These are phyloP conservation scores for Backusella macrospora DNA, from an alignment of 192 early-diverging fungal species.

Conservation along the genomic window DNA sequence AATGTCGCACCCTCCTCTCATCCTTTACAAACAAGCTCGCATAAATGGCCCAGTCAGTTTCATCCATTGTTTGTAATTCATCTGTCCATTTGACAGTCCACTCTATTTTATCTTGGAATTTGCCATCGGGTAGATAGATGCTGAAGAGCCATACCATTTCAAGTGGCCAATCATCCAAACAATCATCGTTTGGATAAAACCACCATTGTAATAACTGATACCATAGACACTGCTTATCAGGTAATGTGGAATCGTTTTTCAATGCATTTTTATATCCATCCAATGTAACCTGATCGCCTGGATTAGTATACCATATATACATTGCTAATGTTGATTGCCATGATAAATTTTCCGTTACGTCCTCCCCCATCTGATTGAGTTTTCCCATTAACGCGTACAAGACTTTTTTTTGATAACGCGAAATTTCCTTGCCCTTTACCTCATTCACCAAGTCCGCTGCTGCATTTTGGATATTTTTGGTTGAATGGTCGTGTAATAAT, in stretches of 20 bases:
- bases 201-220: conserved; percentile 10
- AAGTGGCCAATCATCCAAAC: not conserved
- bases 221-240: not conserved
- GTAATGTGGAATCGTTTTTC: not conserved
- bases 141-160: not conserved
- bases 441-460: not conserved
- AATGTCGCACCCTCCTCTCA: not conserved
- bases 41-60: not conserved
- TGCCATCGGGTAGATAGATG: not conserved
- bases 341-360: not conserved
- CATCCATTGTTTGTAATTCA: conserved; percentile 8
- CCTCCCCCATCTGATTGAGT: not conserved
- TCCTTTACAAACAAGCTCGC: not conserved
- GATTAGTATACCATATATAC: not conserved
- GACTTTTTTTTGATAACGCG: not conserved
- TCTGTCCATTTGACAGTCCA: not conserved
- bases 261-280: not conserved
- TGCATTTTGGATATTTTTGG: not conserved
- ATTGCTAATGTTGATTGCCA: not conserved
- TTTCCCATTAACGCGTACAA: conserved; percentile 3
- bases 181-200: not conserved
- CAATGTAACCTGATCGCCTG: not conserved
- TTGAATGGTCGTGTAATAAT: not conserved
- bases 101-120: not conserved
- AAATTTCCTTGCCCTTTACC: not conserved